A percentile compares a stretch with the other conserved stretches of the same genome.
Evolutionary conservation across 2,329 filamentous ascomycete genomes (phyloP).

Genomic region (Chrysoporthe austroafricana): DNA sequence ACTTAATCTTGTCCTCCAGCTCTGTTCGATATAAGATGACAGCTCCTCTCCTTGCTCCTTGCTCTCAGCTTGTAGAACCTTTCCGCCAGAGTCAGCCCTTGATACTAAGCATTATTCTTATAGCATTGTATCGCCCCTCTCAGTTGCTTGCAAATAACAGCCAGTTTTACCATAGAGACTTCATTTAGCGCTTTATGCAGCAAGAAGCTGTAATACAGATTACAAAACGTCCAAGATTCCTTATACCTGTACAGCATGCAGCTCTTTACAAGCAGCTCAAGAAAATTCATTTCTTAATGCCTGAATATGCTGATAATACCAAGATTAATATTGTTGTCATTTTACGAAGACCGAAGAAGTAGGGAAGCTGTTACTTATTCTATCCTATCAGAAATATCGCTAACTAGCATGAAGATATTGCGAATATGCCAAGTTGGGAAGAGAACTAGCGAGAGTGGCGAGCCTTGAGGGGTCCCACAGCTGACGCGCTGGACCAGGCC

Average conservation of each 20-base stretch:
- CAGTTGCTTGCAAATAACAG: not conserved
- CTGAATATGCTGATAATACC: conserved; percentile 30
- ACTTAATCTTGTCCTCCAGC: too few species aligned
- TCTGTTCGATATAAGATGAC: too few species aligned
- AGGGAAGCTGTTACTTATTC: conserved; percentile 6
- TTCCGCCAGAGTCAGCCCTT: too few species aligned
- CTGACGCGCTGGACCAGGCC: too few species aligned
- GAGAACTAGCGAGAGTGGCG: too few species aligned
- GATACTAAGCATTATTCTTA: too few species aligned
- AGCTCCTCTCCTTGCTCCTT: too few species aligned
- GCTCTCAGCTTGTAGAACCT: too few species aligned
- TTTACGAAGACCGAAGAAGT: conserved; percentile 33
- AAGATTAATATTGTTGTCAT: conserved; percentile 33
- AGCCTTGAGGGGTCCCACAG: too few species aligned
- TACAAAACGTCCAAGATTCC: conserved; percentile 21
- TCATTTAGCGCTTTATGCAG: conserved; percentile 26
- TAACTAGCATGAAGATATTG: conserved; percentile 14
- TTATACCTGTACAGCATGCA: conserved; percentile 27
- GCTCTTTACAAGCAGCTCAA: conserved; percentile 31
- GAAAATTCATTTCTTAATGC: conserved; percentile 30
- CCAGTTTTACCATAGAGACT: conserved; percentile 16
- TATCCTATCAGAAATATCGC: not conserved
- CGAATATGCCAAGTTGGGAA: not conserved
- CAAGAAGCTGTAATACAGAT: conserved; percentile 22
- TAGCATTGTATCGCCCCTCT: too few species aligned